Conservation (phyloP, 805 yeast species). For the Metschnikowia proteae region DNA sequence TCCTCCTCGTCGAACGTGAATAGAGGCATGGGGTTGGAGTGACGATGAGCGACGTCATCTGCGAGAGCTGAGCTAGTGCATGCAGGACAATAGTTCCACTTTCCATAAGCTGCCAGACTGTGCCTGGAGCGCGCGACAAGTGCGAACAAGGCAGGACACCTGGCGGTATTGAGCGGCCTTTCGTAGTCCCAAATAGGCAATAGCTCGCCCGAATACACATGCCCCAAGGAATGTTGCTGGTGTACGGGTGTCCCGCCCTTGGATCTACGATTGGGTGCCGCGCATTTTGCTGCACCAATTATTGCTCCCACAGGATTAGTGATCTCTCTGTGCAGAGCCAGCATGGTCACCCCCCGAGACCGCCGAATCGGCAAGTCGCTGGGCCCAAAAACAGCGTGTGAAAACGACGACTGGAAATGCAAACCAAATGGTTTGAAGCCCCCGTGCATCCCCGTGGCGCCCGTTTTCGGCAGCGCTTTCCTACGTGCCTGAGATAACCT, state of each 20-base stretch:
- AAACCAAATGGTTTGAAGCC: too few relatives aligned
- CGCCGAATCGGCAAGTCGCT: too few relatives aligned
- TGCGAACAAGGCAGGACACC: too few relatives aligned
- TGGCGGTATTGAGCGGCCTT: too few relatives aligned
- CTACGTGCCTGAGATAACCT: constrained; percentile 2
- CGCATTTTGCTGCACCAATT: not conserved
- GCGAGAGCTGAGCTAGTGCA: not conserved
- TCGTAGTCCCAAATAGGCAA: too few relatives aligned
- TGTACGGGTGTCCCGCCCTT: not conserved
- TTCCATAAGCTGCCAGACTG: not conserved
- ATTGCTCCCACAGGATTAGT: not conserved
- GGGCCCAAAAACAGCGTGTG: too few relatives aligned
- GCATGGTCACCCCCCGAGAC: not conserved
- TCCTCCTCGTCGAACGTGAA: constrained; percentile 19
- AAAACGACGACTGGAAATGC: too few relatives aligned
- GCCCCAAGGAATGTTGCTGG: not conserved
- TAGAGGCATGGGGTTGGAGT: constrained; percentile 11
- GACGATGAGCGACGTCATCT: not conserved
- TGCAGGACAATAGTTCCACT: not conserved
- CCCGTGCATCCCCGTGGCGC: not conserved
- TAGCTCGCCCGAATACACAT: too few relatives aligned
- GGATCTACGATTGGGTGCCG: not conserved
- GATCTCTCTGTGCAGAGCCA: not conserved
- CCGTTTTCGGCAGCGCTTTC: not conserved
- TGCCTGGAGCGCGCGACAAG: too few relatives aligned